These are phyloP conservation scores for Calonectria honghensis DNA, from an alignment of 2,329 filamentous ascomycete species.

Conservation along the genomic window DNA sequence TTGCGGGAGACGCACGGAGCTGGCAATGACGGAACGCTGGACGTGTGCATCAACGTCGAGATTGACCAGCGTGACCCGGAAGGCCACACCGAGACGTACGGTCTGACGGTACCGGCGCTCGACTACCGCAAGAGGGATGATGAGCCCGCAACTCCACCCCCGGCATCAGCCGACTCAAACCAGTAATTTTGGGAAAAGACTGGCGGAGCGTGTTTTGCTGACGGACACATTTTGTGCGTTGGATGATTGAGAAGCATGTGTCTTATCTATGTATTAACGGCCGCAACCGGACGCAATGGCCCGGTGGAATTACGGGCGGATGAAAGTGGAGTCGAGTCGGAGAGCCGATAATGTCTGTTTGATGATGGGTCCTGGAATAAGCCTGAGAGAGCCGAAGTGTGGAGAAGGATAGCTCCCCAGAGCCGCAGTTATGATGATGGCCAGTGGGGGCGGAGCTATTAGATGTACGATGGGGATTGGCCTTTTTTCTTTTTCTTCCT, in stretches of 20 bases:
- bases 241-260: constrained; percentile 7
- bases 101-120: constrained; percentile 88
- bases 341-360: constrained; percentile 24
- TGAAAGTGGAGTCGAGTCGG: constrained; percentile 28
- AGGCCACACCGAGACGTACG: constrained; percentile 88
- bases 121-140: constrained; percentile 59
- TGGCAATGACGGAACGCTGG: constrained; percentile 78
- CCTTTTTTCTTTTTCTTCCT: not conserved
- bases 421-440: constrained; percentile 20
- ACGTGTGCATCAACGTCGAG: constrained; percentile 91
- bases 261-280: constrained; percentile 31
- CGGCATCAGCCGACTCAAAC: constrained; percentile 47
- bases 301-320: constrained; percentile 16
- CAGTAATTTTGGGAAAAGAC: not conserved
- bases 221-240: constrained; percentile 1
- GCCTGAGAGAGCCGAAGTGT: constrained; percentile 33
- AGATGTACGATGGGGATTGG: constrained; percentile 25
- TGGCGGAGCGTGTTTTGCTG: not conserved
- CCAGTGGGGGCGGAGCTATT: constrained; percentile 23
- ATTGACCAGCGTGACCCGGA: constrained; percentile 87
- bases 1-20: constrained; percentile 72
- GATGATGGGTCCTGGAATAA: constrained; percentile 29
- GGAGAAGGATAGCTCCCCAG: constrained; percentile 21
- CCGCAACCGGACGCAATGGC: constrained; percentile 18
- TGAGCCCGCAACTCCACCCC: constrained; percentile 52